phyloP scores from a whole-genome alignment of 352 stramenopile species.

The Peronospora destructor region DNA sequence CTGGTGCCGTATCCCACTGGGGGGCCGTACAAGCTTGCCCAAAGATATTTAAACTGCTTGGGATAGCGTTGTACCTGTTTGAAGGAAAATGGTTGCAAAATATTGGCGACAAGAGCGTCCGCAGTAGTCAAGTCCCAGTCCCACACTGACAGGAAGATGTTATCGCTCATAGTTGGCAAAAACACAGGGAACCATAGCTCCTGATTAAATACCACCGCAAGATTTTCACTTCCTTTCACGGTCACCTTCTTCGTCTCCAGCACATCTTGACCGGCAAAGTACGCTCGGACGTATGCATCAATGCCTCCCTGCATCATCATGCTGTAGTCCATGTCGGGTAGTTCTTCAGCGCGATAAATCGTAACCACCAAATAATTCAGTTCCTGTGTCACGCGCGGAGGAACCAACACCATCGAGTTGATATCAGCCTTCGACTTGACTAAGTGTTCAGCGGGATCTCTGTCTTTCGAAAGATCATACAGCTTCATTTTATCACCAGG shows the following conservation, averaged over 20 bases:
- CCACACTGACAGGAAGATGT: constrained; percentile 80
- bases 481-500: constrained; percentile 76
- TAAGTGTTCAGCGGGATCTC: constrained; percentile 31
- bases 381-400: constrained; percentile 58
- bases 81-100: constrained; percentile 62
- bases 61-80: constrained; percentile 58
- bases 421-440: constrained; percentile 55
- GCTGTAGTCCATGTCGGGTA: constrained; percentile 82
- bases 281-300: constrained; percentile 73
- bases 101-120: constrained; percentile 64
- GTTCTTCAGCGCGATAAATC: constrained; percentile 65
- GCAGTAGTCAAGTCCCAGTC: constrained; percentile 67
- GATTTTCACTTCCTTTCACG: constrained; percentile 47
- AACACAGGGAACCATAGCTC: constrained; percentile 86
- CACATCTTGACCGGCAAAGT: constrained; percentile 65
- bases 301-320: constrained; percentile 60
- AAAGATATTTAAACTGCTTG: constrained; percentile 48
- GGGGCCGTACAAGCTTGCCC: constrained; percentile 81
- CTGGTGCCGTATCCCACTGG: constrained; percentile 53
- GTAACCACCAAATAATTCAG: constrained; percentile 76
- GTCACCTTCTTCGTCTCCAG: constrained; percentile 67
- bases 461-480: constrained; percentile 42
- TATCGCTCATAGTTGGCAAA: constrained; percentile 75
- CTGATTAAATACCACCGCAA: constrained; percentile 52
- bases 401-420: constrained; percentile 77